Evolutionary conservation across 2,329 filamentous ascomycete species (phyloP).

Genomic region (Cryphonectria carpinicola): DNA sequence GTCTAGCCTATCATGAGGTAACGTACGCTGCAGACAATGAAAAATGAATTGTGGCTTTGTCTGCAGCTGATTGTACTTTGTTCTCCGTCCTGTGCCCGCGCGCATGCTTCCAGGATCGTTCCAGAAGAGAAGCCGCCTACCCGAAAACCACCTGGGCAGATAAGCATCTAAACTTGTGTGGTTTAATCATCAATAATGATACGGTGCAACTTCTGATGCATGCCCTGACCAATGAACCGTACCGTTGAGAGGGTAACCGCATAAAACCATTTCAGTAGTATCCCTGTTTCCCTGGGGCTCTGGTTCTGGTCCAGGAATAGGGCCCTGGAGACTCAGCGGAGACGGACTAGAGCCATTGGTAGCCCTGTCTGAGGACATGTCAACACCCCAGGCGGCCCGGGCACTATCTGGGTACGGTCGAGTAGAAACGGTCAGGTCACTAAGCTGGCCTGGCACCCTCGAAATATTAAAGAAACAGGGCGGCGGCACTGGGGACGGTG

Average conservation of each 20-base stretch:
- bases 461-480: neutral
- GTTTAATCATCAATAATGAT: neutral
- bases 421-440: neutral
- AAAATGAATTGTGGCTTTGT: neutral
- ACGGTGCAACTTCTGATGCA: neutral
- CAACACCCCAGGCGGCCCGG: too few relatives aligned
- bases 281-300: neutral
- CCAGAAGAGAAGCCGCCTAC: neutral
- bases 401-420: neutral
- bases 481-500: neutral
- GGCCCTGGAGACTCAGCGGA: neutral
- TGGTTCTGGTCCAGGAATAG: neutral
- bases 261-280: neutral
- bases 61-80: neutral
- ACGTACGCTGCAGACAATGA: neutral
- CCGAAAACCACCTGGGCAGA: neutral
- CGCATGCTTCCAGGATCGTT: neutral
- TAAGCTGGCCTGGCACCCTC: neutral
- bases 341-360: neutral
- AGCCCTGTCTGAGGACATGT: neutral
- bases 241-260: neutral
- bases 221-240: neutral
- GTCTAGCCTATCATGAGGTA: neutral
- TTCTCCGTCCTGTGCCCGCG: neutral
- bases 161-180: neutral